Evolutionary conservation across 2,329 filamentous ascomycete species (phyloP).

Genomic region (Aspergillus novoparasiticus): DNA sequence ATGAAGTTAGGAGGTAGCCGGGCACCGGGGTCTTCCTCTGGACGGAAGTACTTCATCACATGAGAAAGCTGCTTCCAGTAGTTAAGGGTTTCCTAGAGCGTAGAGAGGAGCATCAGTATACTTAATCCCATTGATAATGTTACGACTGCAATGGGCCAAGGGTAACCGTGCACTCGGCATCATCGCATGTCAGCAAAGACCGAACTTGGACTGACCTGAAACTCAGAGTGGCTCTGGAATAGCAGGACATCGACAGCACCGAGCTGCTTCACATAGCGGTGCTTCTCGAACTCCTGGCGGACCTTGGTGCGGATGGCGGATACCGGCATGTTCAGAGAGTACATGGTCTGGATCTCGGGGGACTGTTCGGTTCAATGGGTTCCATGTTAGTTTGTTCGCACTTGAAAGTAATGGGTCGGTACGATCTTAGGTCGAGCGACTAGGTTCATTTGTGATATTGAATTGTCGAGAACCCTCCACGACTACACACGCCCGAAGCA

Average conservation of each 20-base stretch:
- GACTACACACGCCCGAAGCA: neutral
- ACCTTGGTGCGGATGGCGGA: conserved; percentile 89
- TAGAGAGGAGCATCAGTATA: neutral
- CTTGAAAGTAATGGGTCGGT: neutral
- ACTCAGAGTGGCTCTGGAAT: conserved; percentile 89
- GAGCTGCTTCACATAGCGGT: conserved; percentile 90
- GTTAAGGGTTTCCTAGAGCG: conserved; percentile 86
- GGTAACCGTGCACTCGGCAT: neutral
- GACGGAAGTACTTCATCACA: conserved; percentile 94
- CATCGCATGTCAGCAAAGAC: neutral
- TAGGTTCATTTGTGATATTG: neutral
- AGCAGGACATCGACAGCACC: conserved; percentile 85
- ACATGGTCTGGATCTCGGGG: conserved; percentile 96
- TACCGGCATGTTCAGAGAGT: conserved; percentile 86
- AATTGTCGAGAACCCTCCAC: neutral
- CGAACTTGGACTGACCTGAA: conserved; percentile 66
- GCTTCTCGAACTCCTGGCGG: conserved; percentile 93
- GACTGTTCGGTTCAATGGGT: conserved; percentile 61
- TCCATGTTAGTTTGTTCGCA: neutral
- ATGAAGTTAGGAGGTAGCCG: conserved; percentile 89
- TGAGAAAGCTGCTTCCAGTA: conserved; percentile 98
- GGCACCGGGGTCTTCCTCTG: conserved; percentile 76
- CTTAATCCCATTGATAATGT: neutral
- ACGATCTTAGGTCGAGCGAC: neutral
- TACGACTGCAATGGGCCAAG: neutral